Conservation (phyloP, 257 asterid genomes). For the Dorcoceras hygrometricum region DNA sequence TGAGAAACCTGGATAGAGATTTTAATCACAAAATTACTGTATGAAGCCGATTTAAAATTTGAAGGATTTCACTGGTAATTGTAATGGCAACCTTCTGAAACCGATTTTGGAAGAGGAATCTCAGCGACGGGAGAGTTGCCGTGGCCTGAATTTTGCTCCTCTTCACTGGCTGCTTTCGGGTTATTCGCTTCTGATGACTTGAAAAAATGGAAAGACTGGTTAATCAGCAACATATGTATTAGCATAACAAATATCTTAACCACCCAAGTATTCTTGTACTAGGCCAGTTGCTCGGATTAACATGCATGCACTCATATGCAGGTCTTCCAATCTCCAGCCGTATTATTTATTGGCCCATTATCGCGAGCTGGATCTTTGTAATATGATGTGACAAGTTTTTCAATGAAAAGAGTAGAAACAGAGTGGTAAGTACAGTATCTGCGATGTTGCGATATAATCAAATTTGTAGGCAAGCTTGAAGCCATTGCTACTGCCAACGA, state of each 20-base stretch:
- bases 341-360: no score
- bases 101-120: conserved; percentile 55
- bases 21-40: conserved; percentile 12
- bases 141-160: conserved; percentile 44
- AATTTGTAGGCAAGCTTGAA: no score
- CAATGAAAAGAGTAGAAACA: no score
- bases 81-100: conserved; percentile 47
- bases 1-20: conserved; percentile 56
- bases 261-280: background rate
- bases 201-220: conserved; percentile 26
- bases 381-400: no score
- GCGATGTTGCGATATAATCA: no score
- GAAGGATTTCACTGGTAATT: conserved; percentile 49
- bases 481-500: background rate
- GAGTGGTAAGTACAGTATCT: no score
- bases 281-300: conserved; percentile 15
- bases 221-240: conserved; percentile 21
- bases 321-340: no score
- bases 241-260: background rate
- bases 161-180: conserved; percentile 43
- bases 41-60: conserved; percentile 5
- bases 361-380: no score
- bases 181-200: conserved; percentile 69
- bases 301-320: background rate
- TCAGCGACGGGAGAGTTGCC: conserved; percentile 29